Evolutionary conservation across 148 eudicot species (phyloP), one percentile per base, ranked within the genome.

Genomic region (Vaccinium corymbosum): DNA sequence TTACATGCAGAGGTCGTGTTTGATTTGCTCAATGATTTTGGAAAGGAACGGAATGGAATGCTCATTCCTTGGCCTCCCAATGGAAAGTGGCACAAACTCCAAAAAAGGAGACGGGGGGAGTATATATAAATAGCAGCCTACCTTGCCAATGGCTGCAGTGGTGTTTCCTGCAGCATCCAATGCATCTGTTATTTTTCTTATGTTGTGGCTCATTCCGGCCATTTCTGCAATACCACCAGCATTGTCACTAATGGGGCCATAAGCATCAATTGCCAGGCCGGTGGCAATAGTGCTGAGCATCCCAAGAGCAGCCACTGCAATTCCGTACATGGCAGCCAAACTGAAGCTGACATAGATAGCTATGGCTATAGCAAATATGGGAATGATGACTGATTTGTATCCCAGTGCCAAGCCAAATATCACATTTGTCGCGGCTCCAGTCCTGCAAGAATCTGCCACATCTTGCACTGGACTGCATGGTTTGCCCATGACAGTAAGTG

Each of bases 401-500:
- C 84, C 87, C 32, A 85, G 73, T 1, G 87, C 87, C 79, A 85
- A 27, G 0, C 84, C 87, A 53, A 85, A 85, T 29, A 85, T 85
- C 62, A 85, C 87, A 73, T 85, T 85, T n/a, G 87, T 85, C 3
- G 87, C 86, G 0, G 86, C 86, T 70, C 86, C 86, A 19, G 86
- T 85, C 52, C 84, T 76, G 64, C 86, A 85, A 42, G 86, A 72
- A 75, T 85, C 86, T 0, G 84, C 86, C 57, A 85, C 87, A 75
- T 85, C 87, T 46, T 52, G 87, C 59, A 85, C 84, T 15, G 87
- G 87, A 53, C 87, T 84, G 76, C 75, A 66, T 50, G 64, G 66
- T 15, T 81, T 50, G 49, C 15, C 48, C 25, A 81, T 66, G 49
- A 50, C 27, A 25, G 53, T 3, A 49, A 51, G 76, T 13, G 51